Evolutionary conservation across 805 yeast species (phyloP).

Genomic region (Candida cerambycidarum): DNA sequence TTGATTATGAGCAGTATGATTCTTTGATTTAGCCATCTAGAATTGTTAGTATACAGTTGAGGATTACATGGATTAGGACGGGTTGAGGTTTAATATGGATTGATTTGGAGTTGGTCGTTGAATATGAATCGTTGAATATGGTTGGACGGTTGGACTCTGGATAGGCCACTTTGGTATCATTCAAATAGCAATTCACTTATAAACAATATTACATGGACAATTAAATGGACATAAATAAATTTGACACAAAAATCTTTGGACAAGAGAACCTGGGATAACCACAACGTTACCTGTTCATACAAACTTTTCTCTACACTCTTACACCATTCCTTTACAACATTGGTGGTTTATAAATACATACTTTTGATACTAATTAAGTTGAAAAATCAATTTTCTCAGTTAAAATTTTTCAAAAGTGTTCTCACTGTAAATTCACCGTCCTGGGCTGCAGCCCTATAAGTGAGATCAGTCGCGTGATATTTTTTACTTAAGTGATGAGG

Average conservation of each 20-base stretch:
- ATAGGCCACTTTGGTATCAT: background rate
- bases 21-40: slow-evolving; percentile 98
- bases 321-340: background rate
- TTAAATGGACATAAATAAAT: no score
- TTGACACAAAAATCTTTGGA: no score
- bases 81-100: background rate
- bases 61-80: background rate
- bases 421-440: background rate
- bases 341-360: background rate
- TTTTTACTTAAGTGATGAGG: no score
- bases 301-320: background rate
- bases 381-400: slow-evolving; percentile 6
- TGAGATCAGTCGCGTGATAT: no score
- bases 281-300: no score
- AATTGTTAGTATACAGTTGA: slow-evolving; percentile 22
- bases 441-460: slow-evolving; percentile 1
- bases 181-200: background rate
- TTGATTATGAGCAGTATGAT: slow-evolving; percentile 99
- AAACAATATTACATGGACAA: no score
- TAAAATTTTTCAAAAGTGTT: slow-evolving; percentile 3
- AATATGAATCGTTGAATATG: background rate
- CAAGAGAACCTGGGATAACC: no score
- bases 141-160: background rate
- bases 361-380: slow-evolving; percentile 5
- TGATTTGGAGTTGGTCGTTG: background rate